Evolutionary conservation across 148 eudicot species (phyloP).

Genomic region (Tetragonia tetragonoides): DNA sequence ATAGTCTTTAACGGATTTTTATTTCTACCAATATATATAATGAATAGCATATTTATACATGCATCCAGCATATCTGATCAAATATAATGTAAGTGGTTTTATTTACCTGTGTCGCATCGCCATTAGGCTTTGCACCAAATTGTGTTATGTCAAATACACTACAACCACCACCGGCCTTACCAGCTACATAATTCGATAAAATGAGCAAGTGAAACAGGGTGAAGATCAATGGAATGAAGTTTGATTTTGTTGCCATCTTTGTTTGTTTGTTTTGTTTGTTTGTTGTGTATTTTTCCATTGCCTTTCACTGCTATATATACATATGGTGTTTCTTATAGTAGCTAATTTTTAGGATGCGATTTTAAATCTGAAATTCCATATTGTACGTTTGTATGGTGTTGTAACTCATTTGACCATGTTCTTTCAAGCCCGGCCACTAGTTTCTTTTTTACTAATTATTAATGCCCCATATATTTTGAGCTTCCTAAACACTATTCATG

Average conservation of each 20-base stretch:
- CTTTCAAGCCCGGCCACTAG: background rate
- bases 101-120: slow-evolving; percentile 32
- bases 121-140: slow-evolving; percentile 21
- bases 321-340: background rate
- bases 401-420: background rate
- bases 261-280: background rate
- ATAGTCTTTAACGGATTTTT: too few species aligned
- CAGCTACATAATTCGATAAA: background rate
- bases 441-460: background rate
- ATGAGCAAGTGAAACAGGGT: slow-evolving; percentile 11
- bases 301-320: background rate
- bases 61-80: too few species aligned
- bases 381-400: background rate
- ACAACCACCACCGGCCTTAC: background rate
- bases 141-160: slow-evolving; percentile 23
- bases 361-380: too few species aligned
- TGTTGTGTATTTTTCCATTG: background rate
- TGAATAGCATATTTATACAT: background rate
- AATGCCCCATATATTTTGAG: too few species aligned
- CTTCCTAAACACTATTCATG: too few species aligned
- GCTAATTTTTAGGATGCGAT: background rate
- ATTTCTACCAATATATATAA: too few species aligned
- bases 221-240: slow-evolving; percentile 4
- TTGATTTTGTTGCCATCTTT: slow-evolving; percentile 18
- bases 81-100: too few species aligned